phyloP scores from a whole-genome alignment of 345 rosid genomes.

The Citrus hindsii region DNA sequence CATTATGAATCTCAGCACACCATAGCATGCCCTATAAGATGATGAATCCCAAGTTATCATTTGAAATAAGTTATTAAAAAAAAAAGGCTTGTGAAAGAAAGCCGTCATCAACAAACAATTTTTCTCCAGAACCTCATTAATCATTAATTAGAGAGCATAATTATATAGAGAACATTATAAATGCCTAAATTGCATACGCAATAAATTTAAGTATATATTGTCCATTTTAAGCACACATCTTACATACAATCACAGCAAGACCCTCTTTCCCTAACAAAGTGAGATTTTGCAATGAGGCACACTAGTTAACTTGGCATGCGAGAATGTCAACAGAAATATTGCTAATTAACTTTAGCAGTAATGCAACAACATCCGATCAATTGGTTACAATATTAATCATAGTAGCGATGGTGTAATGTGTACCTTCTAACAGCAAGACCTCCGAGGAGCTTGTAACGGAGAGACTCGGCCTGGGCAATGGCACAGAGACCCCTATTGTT shows the following conservation, averaged over 20 bases:
- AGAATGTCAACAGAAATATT: too few relatives aligned
- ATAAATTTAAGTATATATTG: too few relatives aligned
- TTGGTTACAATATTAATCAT: too few relatives aligned
- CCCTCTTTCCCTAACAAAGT: too few relatives aligned
- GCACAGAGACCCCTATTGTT: conserved; percentile 82
- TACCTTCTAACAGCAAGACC: conserved; percentile 91
- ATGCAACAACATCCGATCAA: neutral
- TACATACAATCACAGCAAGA: too few relatives aligned
- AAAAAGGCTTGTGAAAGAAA: neutral
- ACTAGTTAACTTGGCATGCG: too few relatives aligned
- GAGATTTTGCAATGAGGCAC: too few relatives aligned
- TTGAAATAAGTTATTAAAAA: neutral
- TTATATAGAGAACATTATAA: too few relatives aligned
- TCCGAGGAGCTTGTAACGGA: conserved; percentile 85
- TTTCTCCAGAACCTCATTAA: neutral
- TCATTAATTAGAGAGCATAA: too few relatives aligned
- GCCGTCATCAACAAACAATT: neutral
- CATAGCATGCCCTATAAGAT: conserved; percentile 67
- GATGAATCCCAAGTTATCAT: neutral
- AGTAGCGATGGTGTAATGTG: neutral
- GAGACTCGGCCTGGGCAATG: conserved; percentile 90
- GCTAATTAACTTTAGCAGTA: neutral
- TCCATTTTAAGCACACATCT: too few relatives aligned
- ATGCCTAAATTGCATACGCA: too few relatives aligned
- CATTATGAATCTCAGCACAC: conserved; percentile 77